Conservation (phyloP, 2,329 filamentous ascomycete genomes). For the Cytospora piceae region DNA sequence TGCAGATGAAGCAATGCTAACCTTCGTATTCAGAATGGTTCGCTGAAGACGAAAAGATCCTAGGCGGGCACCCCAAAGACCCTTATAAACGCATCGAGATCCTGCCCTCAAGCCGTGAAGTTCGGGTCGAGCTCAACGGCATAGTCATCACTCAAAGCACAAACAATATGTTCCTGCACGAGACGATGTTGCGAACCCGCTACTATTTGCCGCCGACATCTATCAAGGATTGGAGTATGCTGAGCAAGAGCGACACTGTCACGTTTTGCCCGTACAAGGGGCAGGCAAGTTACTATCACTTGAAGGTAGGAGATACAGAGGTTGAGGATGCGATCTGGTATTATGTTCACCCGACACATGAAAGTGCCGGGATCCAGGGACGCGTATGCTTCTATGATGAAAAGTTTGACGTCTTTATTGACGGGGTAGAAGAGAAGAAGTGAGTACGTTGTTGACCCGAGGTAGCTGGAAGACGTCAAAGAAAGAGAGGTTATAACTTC, state of each 20-base stretch:
- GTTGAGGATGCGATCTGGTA: conserved; percentile 63
- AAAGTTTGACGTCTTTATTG: conserved; percentile 65
- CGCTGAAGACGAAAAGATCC: conserved; percentile 42
- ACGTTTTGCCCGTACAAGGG: conserved; percentile 71
- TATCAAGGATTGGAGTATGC: conserved; percentile 46
- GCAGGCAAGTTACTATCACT: conserved; percentile 63
- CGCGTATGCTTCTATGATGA: conserved; percentile 70
- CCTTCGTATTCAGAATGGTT: conserved; percentile 41
- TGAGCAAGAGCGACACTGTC: conserved; percentile 54
- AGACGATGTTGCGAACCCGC: conserved; percentile 61
- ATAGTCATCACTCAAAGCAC: conserved; percentile 50
- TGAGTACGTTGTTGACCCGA: background rate
- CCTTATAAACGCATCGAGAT: conserved; percentile 69
- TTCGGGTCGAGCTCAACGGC: conserved; percentile 55
- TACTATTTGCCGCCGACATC: conserved; percentile 62
- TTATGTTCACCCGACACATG: conserved; percentile 60
- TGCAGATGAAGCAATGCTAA: conserved; percentile 19
- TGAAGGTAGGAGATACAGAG: conserved; percentile 50
- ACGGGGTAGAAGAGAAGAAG: conserved; percentile 45
- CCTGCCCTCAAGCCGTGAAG: conserved; percentile 55
- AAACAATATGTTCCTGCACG: conserved; percentile 58
- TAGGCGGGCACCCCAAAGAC: conserved; percentile 62
- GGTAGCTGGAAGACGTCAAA: background rate
- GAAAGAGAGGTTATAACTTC: too few relatives aligned
- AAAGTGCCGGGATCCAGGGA: conserved; percentile 60